These are phyloP conservation scores for Albifimbria verrucaria DNA, from an alignment of 2,329 filamentous ascomycete genomes.

Conservation along the genomic window DNA sequence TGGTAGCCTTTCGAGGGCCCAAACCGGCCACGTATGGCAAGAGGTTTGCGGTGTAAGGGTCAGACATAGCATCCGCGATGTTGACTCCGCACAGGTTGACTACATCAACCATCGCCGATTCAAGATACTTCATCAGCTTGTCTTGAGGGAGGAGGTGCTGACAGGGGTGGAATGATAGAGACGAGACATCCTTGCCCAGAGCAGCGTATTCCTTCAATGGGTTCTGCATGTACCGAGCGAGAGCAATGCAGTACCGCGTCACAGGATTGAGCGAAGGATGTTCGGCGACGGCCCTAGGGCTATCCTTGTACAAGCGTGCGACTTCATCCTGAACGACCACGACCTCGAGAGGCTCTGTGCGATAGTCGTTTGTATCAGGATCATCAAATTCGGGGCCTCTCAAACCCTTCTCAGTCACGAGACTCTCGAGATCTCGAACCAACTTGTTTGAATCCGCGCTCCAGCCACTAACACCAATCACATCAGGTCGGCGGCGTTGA, in stretches of 20 bases:
- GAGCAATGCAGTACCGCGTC: slow-evolving; percentile 82
- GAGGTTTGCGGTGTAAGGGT: slow-evolving; percentile 79
- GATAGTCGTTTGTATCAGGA: slow-evolving; percentile 68
- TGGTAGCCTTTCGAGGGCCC: slow-evolving; percentile 88
- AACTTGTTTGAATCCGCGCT: slow-evolving; percentile 82
- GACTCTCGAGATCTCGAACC: slow-evolving; percentile 73
- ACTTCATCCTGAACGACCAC: slow-evolving; percentile 95
- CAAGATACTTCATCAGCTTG: slow-evolving; percentile 79
- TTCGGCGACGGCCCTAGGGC: slow-evolving; percentile 72
- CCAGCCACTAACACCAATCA: slow-evolving; percentile 85
- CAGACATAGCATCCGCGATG: slow-evolving; percentile 84
- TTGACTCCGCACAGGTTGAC: slow-evolving; percentile 96
- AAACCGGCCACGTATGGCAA: slow-evolving; percentile 89
- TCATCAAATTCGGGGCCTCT: slow-evolving; percentile 81
- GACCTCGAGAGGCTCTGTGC: slow-evolving; percentile 79
- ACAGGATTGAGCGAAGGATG: slow-evolving; percentile 77
- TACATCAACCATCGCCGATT: slow-evolving; percentile 98
- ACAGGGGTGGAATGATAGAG: slow-evolving; percentile 83
- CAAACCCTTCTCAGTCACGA: slow-evolving; percentile 75
- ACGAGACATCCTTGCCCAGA: slow-evolving; percentile 81
- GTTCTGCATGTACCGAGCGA: slow-evolving; percentile 91
- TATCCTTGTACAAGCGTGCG: slow-evolving; percentile 92
- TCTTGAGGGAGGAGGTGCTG: slow-evolving; percentile 87
- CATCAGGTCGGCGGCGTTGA: slow-evolving; percentile 78
- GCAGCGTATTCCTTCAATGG: slow-evolving; percentile 96